Base-by-base conservation (phyloP, 1,284 basidiomycete species). In the Apiotrichum montevideense region DNA sequence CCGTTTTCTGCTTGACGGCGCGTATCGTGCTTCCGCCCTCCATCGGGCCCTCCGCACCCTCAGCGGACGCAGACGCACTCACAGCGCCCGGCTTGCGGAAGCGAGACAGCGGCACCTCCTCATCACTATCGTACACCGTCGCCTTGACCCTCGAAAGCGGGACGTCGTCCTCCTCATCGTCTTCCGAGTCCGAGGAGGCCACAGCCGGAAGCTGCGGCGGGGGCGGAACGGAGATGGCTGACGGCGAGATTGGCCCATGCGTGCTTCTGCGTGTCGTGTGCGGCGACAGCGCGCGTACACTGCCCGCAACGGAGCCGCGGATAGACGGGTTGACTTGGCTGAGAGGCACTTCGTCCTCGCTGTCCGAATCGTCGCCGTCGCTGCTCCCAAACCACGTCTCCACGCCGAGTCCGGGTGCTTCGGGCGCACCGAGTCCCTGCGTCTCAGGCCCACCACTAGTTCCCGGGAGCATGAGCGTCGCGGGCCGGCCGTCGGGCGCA, bases 21-120 rank as follows among this genome's bases (percentile, higher is more conserved):
- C 40, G 37, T 11, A 50, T 50, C 11, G 49, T 50, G 29, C 49
- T 14, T 10, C 11, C 13, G 39, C 14, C 46, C 10, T 34, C 14
- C 6, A 10, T 10, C 4, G 35, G 2, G 3, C 3, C 47, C 6
- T 13, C n/a, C 5, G 9, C 4, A 13, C 7, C 47, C 13, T 4
- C 15, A 29, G 3, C 15, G 11, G 35, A 14, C 7, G 35, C 4
- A 14, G 11, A 14, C 34, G 32, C 32, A 4, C 32, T 4, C 8
- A 3, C 14, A 35, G 35, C 46, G 7, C 15, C 29, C 15, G 41
- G 39, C 50, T 55, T 55, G 32, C 46, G 55, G 29, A 71, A 42
- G 47, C 51, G 58, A 2, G 68, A 71, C 3, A 76, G 65, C 0
- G 74, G 74, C 5, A 73, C 61, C 47, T 74, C 70, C 44, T 72